Base-by-base conservation (phyloP, 805 yeast species). In the Candida chauliodis region DNA sequence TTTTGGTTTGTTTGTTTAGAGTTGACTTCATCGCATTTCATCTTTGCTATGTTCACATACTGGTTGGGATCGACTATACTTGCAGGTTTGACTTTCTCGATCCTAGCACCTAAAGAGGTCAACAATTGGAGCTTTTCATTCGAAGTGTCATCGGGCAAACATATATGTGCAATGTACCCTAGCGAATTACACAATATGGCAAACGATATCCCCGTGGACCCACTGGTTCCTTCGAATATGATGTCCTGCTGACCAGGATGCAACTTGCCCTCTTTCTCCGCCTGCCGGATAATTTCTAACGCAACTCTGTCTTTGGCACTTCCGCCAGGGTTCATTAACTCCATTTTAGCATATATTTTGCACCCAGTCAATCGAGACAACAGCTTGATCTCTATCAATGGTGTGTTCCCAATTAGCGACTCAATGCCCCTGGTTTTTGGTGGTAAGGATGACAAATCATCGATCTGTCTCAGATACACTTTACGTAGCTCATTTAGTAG, bases 251-350 rank as follows among this genome's bases (percentile, higher is more conserved):
- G 61, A 30, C 76, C 57, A 0, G 86, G 84, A 4, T 64, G 55
- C 27, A 90, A 57, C 5, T 66, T 53, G 0, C 93, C 93, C 32
- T 51, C 35, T 4, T 48, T 39, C 53, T 87, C 95, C 40, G 84
- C 84, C 16, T 77, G 76, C 40, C 76, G 66, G 13, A 91, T 83
- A 31, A 91, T 83, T 3, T 93, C 87, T 15, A 85, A 63, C 0
- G 98, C 98, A 14, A 93, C 95, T 30, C 99, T 68, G 56, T 91
- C 99, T 50, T 91, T 91, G 4, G 98, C 95, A 36, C 95, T 84
- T 0, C 98, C 98, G 1, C 91, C 99, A 0, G 98, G 97, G 52
- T 91, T 93, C 45, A 72, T 59, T 38, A 87, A 64, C 58, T 91
- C 99, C 44, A 90, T 56, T 53, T 91, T 91, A 25, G 95, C 98